Evolutionary conservation across 2,329 filamentous ascomycete genomes (phyloP), one percentile per base, ranked within the genome.

Genomic region (Diaporthe vexans): DNA sequence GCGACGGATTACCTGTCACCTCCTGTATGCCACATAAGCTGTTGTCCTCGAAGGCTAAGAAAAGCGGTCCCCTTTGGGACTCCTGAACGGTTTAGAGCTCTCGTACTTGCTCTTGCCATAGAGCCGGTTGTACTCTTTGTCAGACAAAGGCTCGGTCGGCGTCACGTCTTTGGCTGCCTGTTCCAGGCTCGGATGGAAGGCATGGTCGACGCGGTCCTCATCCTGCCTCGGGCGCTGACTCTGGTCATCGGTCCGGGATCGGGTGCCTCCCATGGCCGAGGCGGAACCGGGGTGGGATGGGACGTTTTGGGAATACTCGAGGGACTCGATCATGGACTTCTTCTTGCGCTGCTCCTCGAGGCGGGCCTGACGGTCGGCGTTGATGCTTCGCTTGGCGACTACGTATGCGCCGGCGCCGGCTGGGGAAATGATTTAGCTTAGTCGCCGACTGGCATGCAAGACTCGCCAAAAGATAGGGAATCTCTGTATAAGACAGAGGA

Each of bases 341-440:
- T 93, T 92, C 78, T 91, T 85, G 72, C 89, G 88, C 74, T 88
- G 89, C 76, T 93, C 91, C 79, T 93, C 90, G 77, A 93, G 90
- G 80, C 94, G 91, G 75, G 91, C 87, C 76, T 90, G 88, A 77
- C 96, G 94, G 84, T 98, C 95, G 78, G 94, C 94, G 82, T 98
- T 98, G 89, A 99, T 97, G 83, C 92, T 93, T 81, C 91, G 90
- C 89, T 99, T 99, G 77, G 97, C 97, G 83, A 98, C 98, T 87
- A 94, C 95, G 88, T 98, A 99, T 80, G 96, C 95, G 77, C 93
- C 94, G 77, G 91, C 97, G 81, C 96, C 97, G 78, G 95, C 95
- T 95, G 81, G 71, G 51, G 72, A 75, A 65, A 51, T 29, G 51
- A 59, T 61, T 11, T 10, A 68, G 46, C 33, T 19, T 54, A 68